Conservation (phyloP, 2,329 filamentous ascomycete species). For the Rutstroemia sydowiana region DNA sequence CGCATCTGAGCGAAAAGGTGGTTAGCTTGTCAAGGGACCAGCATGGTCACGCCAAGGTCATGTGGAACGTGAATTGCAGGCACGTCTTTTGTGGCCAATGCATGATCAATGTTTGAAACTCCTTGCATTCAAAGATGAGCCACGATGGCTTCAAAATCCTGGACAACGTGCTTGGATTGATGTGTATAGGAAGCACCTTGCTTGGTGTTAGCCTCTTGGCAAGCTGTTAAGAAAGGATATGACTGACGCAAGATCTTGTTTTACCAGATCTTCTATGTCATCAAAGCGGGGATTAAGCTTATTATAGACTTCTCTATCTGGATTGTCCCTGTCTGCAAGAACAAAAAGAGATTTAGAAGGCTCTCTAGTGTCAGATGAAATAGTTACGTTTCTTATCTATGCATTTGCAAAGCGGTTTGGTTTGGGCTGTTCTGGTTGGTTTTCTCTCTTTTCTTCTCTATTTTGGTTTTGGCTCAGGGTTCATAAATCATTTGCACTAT, state of each 20-base stretch:
- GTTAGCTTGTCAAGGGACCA: slow-evolving; percentile 32
- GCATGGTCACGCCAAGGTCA: background rate
- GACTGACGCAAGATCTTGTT: background rate
- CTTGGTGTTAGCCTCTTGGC: background rate
- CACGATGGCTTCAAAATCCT: background rate
- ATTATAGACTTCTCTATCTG: slow-evolving; percentile 11
- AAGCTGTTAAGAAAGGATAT: background rate
- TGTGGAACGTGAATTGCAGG: background rate
- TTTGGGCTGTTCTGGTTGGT: slow-evolving; percentile 13
- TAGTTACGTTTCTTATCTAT: slow-evolving; percentile 21
- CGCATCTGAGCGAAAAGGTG: slow-evolving; percentile 55
- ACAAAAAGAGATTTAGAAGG: slow-evolving; percentile 8
- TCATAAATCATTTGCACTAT: slow-evolving; percentile 10
- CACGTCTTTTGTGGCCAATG: no score
- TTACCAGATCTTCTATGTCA: slow-evolving; percentile 6
- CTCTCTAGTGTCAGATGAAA: slow-evolving; percentile 13
- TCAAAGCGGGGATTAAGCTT: slow-evolving; percentile 1
- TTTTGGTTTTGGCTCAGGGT: slow-evolving; percentile 8
- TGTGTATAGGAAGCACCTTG: background rate
- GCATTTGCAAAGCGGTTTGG: slow-evolving; percentile 26
- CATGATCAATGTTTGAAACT: no score
- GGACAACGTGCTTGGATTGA: background rate
- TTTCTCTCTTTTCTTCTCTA: slow-evolving; percentile 10
- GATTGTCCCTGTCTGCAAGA: slow-evolving; percentile 2
- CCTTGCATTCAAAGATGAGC: background rate